Base-by-base conservation (phyloP, 2,329 filamentous ascomycete species). In the Colletotrichum karsti region DNA sequence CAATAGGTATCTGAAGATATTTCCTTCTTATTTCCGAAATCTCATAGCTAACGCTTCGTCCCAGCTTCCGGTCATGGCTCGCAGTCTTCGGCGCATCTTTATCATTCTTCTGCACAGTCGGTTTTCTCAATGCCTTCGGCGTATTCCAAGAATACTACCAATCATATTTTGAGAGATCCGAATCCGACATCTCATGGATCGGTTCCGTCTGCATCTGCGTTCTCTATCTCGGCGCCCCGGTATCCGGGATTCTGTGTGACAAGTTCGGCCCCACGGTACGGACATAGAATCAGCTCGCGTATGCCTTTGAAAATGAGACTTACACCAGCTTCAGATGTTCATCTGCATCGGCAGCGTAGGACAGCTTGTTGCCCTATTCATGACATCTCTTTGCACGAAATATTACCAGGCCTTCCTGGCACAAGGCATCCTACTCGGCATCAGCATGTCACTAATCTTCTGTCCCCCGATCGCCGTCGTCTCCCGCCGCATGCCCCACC, bases 71-170 rank as follows among this genome's bases (percentile, higher is more conserved):
- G 6, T 69, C 72, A 10, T 74, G 73, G 72, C 56, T 73, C 7
- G 72, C 72, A 6, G 71, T 74, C 10, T 53, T 56, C 3, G 72
- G 72, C 3, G 72, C 71, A 30, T 70, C 54, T 7, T 26, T 73
- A 9, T 67, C 78, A 76, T 9, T 68, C 2, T 65, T 69, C 26
- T 60, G 61, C n/a, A 65, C 65, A 3, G 73, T 80, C 4, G 81
- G 77, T 1, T 83, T 83, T 37, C 41, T 67, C 5, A 67, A 67
- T 30, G 63, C 63, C 22, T 67, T 67, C 18, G 57, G 63, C 6
- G 81, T 85, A 2, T 89, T 87, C 67, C 85, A 88, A 67, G 82
- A 82, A 7, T 87, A 87, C 74, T 88, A 88, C 69, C 71, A 72
- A 44, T 79, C 74, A 37, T 77, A 78, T 0, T 67, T 72, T 20